These are phyloP conservation scores for Saprolegnia diclina DNA, from an alignment of 352 stramenopile species.

Conservation along the genomic window DNA sequence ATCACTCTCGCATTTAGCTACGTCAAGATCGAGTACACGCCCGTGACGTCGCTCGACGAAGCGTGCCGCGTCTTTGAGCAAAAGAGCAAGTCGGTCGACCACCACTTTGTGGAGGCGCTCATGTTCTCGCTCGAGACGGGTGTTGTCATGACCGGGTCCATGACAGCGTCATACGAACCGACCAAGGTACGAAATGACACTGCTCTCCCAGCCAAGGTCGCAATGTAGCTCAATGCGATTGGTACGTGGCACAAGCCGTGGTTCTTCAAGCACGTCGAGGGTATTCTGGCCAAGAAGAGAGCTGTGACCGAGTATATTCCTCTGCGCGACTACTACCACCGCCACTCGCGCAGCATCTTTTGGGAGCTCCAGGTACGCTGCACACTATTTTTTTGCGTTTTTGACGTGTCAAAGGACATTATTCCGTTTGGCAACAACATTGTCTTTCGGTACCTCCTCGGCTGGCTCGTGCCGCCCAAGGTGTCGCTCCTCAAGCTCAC, in stretches of 20 bases:
- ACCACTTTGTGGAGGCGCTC: constrained; percentile 33
- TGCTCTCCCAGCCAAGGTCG: constrained; percentile 18
- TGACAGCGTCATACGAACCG: constrained; percentile 29
- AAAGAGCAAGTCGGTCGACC: constrained; percentile 7
- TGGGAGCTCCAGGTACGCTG: constrained; percentile 38
- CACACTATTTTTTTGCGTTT: background rate
- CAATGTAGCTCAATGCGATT: constrained; percentile 33
- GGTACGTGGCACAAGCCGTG: constrained; percentile 44
- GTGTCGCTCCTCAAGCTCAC: constrained; percentile 48
- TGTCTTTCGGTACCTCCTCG: constrained; percentile 43
- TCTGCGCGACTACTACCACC: constrained; percentile 44
- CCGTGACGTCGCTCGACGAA: constrained; percentile 25
- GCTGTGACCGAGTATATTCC: constrained; percentile 37
- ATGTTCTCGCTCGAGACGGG: constrained; percentile 30
- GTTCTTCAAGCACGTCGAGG: constrained; percentile 53
- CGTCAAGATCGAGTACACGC: constrained; percentile 37
- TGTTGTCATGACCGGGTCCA: constrained; percentile 40
- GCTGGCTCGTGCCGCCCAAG: constrained; percentile 43
- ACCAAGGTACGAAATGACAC: constrained; percentile 1
- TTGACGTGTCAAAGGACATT: constrained; percentile 29
- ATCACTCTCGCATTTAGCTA: background rate
- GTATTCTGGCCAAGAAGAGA: constrained; percentile 27
- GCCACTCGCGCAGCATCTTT: constrained; percentile 41
- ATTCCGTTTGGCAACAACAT: constrained; percentile 47
- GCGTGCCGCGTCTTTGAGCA: constrained; percentile 21